Base-by-base conservation (phyloP, 1,284 basidiomycete species). In the Cryptococcus hybrid region DNA sequence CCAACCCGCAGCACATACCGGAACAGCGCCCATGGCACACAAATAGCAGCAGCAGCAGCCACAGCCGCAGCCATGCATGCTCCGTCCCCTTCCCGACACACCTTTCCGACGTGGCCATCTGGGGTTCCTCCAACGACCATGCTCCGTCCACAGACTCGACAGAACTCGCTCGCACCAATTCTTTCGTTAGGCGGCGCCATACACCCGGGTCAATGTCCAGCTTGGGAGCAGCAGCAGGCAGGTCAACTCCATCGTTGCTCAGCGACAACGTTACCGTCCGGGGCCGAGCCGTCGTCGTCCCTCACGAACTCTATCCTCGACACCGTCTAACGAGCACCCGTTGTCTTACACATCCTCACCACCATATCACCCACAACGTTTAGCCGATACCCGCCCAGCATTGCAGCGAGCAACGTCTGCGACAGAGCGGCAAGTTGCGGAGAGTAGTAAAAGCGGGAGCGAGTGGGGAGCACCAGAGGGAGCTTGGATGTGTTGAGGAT, bases 341-440 rank as follows among this genome's bases (percentile, higher is more conserved):
- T 30, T 52, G n/a, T 45, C 45, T 7, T 52, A 47, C 34, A 30
- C 43, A 18, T 35, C 42, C 5, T 47, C 54, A 3, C 55, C 58
- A 51, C 50, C 61, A 3, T 46, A 42, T 34, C 50, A 51, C 42
- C 55, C 11, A 57, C 52, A 35, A 51, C 56, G 4, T 65, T 66
- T 57, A 56, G 12, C 67, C 7, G 63, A 66, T n/a, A 51, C 50
- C 9, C 58, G 73, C 8, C 75, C 75, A 2, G 66, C 62, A 11
- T 56, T 77, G 12, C 58, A 56, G 43, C 62, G 73, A 7, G 45
- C 73, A 34, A 75, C 73, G n/a, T 69, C 64, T 39, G 73, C 74
- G 53, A 68, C 71, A 12, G 74, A 77, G 53, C 59, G 70, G 24
- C 67, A 73, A 51, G 68, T 75, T 5, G 73, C 71, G 8, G 74